Base-by-base conservation (phyloP, 345 rosid species). In the Eucalyptus globulus region DNA sequence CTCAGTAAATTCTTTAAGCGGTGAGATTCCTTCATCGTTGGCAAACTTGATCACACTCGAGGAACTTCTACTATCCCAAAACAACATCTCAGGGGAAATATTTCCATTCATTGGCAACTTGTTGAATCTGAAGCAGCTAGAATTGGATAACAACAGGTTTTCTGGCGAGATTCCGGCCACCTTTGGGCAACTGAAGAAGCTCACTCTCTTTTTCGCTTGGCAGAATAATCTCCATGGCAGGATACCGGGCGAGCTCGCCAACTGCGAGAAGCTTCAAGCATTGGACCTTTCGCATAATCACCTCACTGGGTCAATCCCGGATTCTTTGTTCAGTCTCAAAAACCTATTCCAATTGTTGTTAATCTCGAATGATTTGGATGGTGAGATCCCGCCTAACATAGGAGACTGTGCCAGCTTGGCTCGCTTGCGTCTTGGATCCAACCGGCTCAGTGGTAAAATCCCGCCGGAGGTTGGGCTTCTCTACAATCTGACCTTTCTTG, bases 271-370 rank as follows among this genome's bases (percentile, higher is more conserved):
- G 65, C 95, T 96, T 88, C 92, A 96, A 92, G 93, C 95, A 34
- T 87, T 96, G 91, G 98, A 96, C 91, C 91, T 96, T 87, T 96
- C 98, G 14, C 96, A 94, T 91, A 95, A 96, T 88, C 88, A 86
- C 89, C 93, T 96, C 14, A 92, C 93, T 6, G 96, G 98, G 56
- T 91, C 95, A 40, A 89, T 96, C 86, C 98, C 98, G 12, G 87
- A 90, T 56, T 89, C 94, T 90, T 93, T 96, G 87, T 96, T 96
- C 91, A 92, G 92, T 65, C 93, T 96, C 89, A 92, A 92, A 89
- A 93, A 94, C 92, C 88, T 95, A 89, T 91, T 90, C 26, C 95
- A 95, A 87, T 90, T 96, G 90, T 85, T 96, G 90, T 91, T 96
- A 91, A 90, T 96, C 90, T 93, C 97, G 43, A 96, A 96, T 87